phyloP scores from a whole-genome alignment of 2,329 filamentous ascomycete species.

The Gnomoniopsis smithogilvyi region DNA sequence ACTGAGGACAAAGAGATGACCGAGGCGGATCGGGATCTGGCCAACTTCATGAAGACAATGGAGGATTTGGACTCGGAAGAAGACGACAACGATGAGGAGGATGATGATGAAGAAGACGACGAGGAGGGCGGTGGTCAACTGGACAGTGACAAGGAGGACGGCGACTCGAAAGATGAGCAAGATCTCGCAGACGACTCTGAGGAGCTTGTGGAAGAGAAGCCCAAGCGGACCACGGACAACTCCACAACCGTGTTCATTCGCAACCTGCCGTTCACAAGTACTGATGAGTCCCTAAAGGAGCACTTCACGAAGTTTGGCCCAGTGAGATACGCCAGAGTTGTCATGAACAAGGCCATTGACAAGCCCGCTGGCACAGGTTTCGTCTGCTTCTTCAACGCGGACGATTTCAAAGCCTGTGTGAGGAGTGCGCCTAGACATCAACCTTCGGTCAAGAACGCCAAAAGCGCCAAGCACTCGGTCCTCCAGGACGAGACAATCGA shows the following conservation, averaged over 20 bases:
- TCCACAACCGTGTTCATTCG: conserved; percentile 84
- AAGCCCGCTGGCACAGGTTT: conserved; percentile 91
- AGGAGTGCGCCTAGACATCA: conserved; percentile 65
- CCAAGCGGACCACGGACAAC: conserved; percentile 53
- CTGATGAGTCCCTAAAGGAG: conserved; percentile 75
- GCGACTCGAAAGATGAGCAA: conserved; percentile 43
- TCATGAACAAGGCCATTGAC: conserved; percentile 81
- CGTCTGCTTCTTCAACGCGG: conserved; percentile 80
- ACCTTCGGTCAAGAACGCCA: conserved; percentile 29
- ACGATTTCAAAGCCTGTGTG: conserved; percentile 75
- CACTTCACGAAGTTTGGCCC: conserved; percentile 87
- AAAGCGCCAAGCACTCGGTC: conserved; percentile 71
- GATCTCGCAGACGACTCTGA: conserved; percentile 32
- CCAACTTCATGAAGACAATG: conserved; percentile 57
- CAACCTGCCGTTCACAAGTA: conserved; percentile 86
- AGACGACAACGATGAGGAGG: conserved; percentile 43
- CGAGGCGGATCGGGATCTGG: conserved; percentile 38
- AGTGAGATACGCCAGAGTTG: conserved; percentile 87
- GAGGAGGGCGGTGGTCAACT: conserved; percentile 41
- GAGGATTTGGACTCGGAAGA: conserved; percentile 57
- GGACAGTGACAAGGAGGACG: conserved; percentile 40
- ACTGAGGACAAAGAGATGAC: conserved; percentile 32
- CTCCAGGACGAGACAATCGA: conserved; percentile 85
- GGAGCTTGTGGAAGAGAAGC: conserved; percentile 31
- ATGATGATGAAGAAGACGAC: conserved; percentile 37